Base-by-base conservation (phyloP, 2,329 filamentous ascomycete genomes). In the Parastagonospora nodorum region DNA sequence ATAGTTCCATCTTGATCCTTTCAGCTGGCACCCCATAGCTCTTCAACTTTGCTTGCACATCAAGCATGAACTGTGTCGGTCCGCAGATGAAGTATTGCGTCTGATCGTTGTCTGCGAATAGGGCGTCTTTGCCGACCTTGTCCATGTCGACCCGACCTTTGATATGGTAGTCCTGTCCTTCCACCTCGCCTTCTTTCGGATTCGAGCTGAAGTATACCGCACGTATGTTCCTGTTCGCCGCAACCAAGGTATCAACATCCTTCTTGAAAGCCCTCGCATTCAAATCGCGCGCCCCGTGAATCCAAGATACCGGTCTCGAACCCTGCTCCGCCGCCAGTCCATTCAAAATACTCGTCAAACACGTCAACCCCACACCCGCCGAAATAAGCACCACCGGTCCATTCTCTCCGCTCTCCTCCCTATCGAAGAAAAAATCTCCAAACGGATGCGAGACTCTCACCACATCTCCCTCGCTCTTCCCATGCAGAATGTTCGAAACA, bases 61-160 rank as follows among this genome's bases (percentile, higher is more conserved):
- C 81, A 8, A 79, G 62, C 89, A 92, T 92, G 77, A 91, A 92
- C 7, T 70, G 67, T 52, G 80, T 78, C 0, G 89, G 88, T 0
- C 89, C 89, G 64, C 89, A 92, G 45, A 90, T 75, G 61, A 83
- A 92, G 70, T 91, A 92, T 63, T 85, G 77, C 0, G 89, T 79
- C 37, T 73, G 73, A 1, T 71, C 42, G 59, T 87, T 76, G 15
- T 77, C 74, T 1, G 86, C 66, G 58, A 80, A 83, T n/a, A 92
- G 74, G 39, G 83, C 76, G 0, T 82, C 75, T 19, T 73, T 68
- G 55, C 83, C 79, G 32, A 90, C 67, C 47, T 77, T 79, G 29
- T 75, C 71, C n/a, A 92, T 68, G 50, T 85, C 78, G 12, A 89
- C 73, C 7, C 83, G 78, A 3, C 87, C 84, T 8, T 75, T 73